A percentile compares a stretch with the other conserved stretches of the same genome.
Conservation (phyloP, 2,329 filamentous ascomycete genomes). For the Truncatella angustata region DNA sequence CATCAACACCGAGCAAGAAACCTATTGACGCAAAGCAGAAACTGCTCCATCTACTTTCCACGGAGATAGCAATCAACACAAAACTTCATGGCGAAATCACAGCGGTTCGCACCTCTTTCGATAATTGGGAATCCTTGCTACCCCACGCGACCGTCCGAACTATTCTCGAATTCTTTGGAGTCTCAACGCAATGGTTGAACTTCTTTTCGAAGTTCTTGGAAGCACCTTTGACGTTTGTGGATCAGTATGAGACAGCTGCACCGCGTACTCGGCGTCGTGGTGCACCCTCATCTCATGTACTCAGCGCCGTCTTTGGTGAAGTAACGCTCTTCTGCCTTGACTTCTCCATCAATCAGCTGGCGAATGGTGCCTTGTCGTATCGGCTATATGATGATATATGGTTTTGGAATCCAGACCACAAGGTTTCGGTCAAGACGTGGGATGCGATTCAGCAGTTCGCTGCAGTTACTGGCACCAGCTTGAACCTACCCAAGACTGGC, state of each 20-base stretch:
- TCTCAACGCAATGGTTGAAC: constrained; percentile 52
- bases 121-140: constrained; percentile 40
- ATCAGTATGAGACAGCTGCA: constrained; percentile 46
- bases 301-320: constrained; percentile 61
- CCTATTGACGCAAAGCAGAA: constrained; percentile 44
- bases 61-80: constrained; percentile 45
- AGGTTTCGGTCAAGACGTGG: constrained; percentile 57
- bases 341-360: constrained; percentile 59
- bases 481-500: constrained; percentile 53
- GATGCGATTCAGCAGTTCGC: constrained; percentile 53
- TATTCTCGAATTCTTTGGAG: constrained; percentile 57
- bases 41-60: constrained; percentile 45
- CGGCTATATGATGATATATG: constrained; percentile 65
- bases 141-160: constrained; percentile 58
- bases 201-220: constrained; percentile 61
- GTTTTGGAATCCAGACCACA: constrained; percentile 60
- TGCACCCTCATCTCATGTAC: constrained; percentile 56
- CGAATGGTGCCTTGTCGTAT: constrained; percentile 53
- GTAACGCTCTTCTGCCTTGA: constrained; percentile 63
- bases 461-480: constrained; percentile 51
- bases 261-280: constrained; percentile 51
- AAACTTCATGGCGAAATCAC: constrained; percentile 43
- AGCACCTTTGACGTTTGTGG: constrained; percentile 55
- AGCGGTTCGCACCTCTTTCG: constrained; percentile 45
- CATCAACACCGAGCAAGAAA: constrained; percentile 19